Evolutionary conservation across 257 asterid species (phyloP), one percentile per base, ranked within the genome.

Genomic region (Leptodermis oblonga): DNA sequence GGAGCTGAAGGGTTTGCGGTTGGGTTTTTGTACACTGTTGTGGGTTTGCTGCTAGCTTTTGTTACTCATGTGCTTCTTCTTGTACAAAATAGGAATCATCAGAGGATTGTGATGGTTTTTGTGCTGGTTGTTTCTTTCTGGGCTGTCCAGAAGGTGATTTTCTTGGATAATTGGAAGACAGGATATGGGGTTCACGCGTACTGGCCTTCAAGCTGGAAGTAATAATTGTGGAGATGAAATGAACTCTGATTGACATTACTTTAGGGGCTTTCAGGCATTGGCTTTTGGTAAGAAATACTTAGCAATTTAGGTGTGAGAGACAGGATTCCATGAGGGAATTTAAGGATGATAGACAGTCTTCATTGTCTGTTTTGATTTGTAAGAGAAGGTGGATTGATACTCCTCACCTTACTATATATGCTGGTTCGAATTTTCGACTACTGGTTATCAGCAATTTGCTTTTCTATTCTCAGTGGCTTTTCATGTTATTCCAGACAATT

Each of bases 91-190:
- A 77, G 74, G 80, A 82, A 72, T 46, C 36, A 39, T 64, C 96
- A 89, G 81, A 82, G 84, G 59, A 8, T 82, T 74, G 6, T 72
- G 63, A 92, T 89, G 92, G 7, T 79, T 1, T 4, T 77, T 3
- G 76, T 51, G 58, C 67, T 91, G 76, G 18, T 82, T 51, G 72
- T 83, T 69, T 82, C 88, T 18, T 75, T 85, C 51, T 82, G 88
- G 94, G 92, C 95, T 0, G 95, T 92, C 39, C 78, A 76, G 77
- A 88, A 88, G 81, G 98, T 94, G 75, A 65, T 91, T 66, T 79
- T 13, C 74, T 81, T 94, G 86, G 97, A 94, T 82, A 94, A 91
- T 60, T 94, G 99, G 98, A 94, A 94, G 83, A 94, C 96, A 0
- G 99, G 99, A 52, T 94, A 91, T 66, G 86, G 92, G 0, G 74